Percentiles rank a stretch among this genome's conserved stretches.
Evolutionary conservation across 192 early-diverging fungal genomes (phyloP).

Genomic region (Chytriomyces sp.): DNA sequence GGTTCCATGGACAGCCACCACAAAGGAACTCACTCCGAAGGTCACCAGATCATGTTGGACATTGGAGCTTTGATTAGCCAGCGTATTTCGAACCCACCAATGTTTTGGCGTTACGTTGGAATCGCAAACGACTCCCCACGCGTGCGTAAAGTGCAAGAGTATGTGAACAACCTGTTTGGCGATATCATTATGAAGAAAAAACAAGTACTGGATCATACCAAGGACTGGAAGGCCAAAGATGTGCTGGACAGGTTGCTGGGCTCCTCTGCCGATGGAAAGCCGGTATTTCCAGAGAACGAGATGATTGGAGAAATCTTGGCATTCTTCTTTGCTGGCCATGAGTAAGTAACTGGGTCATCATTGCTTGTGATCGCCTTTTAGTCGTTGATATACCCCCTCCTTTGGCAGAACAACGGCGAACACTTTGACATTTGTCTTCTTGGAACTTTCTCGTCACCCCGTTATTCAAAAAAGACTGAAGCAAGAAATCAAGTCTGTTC

Average conservation of each 20-base stretch:
- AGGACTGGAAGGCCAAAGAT: slow-evolving; percentile 20
- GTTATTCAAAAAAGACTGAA: slow-evolving; percentile 23
- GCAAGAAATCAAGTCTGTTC: background rate
- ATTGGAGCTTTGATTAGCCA: background rate
- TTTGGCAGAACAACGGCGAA: slow-evolving; percentile 47
- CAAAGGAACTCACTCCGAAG: too few species aligned
- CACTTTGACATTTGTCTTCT: slow-evolving; percentile 31
- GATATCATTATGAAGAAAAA: slow-evolving; percentile 11
- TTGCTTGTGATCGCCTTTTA: too few species aligned
- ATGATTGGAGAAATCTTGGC: slow-evolving; percentile 44
- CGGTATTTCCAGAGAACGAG: slow-evolving; percentile 38
- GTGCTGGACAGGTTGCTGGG: slow-evolving; percentile 44
- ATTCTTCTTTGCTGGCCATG: slow-evolving; percentile 48
- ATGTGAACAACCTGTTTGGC: background rate
- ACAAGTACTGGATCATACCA: background rate
- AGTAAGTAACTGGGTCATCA: too few species aligned
- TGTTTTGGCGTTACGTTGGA: background rate
- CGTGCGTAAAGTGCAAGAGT: background rate
- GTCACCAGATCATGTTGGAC: background rate
- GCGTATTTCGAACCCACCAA: background rate
- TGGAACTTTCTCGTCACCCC: slow-evolving; percentile 27
- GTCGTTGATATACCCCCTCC: too few species aligned
- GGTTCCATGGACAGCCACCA: too few species aligned
- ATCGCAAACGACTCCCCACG: slow-evolving; percentile 4
- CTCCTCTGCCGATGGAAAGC: background rate